Evolutionary conservation across 768 basidiomycete genomes (phyloP).

Genomic region (Boletus reticulatus): DNA sequence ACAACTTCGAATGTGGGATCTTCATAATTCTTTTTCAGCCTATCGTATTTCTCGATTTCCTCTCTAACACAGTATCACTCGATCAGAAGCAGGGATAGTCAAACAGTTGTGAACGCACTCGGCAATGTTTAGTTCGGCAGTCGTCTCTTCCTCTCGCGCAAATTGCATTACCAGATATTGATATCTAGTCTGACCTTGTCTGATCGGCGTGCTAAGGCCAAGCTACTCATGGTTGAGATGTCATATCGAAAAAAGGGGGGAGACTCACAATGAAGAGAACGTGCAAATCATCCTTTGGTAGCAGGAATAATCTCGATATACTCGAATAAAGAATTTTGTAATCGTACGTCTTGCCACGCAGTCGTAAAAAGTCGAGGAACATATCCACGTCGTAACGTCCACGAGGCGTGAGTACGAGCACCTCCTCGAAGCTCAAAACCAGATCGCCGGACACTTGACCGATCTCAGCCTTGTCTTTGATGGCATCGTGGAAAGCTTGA

Average conservation of each 20-base stretch:
- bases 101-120: conserved; percentile 56
- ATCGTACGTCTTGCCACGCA: conserved; percentile 99
- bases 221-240: conserved; percentile 49
- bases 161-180: conserved; percentile 99
- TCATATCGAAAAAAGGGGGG: not conserved
- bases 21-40: conserved; percentile 91
- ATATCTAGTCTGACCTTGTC: conserved; percentile 97
- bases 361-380: conserved; percentile 89
- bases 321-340: conserved; percentile 93
- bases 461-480: conserved; percentile 96
- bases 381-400: conserved; percentile 98
- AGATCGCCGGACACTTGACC: conserved; percentile 89
- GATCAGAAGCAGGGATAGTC: not conserved
- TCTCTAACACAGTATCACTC: conserved; percentile 45
- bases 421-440: conserved; percentile 93
- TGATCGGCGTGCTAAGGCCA: conserved; percentile 87
- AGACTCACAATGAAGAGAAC: conserved; percentile 86
- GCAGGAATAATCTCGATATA: conserved; percentile 84
- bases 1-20: conserved; percentile 95
- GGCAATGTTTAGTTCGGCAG: conserved; percentile 88
- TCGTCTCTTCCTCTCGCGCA: conserved; percentile 94
- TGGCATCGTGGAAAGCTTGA: conserved; percentile 92
- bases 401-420: conserved; percentile 92
- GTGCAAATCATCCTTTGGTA: conserved; percentile 96
- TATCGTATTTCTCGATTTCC: conserved; percentile 74